Percentiles rank a stretch among this genome's conserved stretches.
phyloP scores from a whole-genome alignment of 192 early-diverging fungal genomes.

The Oehlia diaphana region DNA sequence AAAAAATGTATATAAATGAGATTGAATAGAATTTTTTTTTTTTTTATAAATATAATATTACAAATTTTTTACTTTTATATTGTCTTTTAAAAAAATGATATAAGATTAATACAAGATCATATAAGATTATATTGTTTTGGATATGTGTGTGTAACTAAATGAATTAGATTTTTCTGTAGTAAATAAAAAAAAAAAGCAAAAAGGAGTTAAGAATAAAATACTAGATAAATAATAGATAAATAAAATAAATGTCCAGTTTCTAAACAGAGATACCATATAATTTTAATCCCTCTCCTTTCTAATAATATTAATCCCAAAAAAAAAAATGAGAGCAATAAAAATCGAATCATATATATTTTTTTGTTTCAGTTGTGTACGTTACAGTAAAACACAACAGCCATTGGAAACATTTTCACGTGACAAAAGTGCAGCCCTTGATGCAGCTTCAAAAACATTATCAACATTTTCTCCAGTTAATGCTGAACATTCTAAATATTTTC shows the following conservation, averaged over 20 bases:
- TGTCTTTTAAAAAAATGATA: background rate
- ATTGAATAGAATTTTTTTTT: background rate
- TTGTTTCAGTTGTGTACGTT: background rate
- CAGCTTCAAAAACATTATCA: slow-evolving; percentile 56
- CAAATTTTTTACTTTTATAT: background rate
- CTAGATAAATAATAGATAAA: background rate
- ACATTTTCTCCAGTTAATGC: slow-evolving; percentile 73
- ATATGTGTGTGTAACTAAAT: background rate
- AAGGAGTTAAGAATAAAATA: background rate
- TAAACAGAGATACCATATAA: background rate
- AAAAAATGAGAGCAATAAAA: background rate
- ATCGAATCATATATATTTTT: background rate
- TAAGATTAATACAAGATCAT: background rate
- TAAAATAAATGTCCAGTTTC: background rate
- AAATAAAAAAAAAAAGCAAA: background rate
- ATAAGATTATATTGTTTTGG: background rate
- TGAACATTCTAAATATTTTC: slow-evolving; percentile 83
- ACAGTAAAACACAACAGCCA: slow-evolving; percentile 5
- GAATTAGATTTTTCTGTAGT: background rate
- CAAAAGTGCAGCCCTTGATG: slow-evolving; percentile 43
- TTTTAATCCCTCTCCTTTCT: background rate
- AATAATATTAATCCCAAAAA: background rate
- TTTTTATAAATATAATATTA: background rate
- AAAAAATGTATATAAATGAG: background rate
- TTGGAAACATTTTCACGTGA: background rate